Percentiles rank a stretch among this genome's conserved stretches.
Conservation (phyloP, 345 rosid genomes). For the Gossypium ekmanianum region DNA sequence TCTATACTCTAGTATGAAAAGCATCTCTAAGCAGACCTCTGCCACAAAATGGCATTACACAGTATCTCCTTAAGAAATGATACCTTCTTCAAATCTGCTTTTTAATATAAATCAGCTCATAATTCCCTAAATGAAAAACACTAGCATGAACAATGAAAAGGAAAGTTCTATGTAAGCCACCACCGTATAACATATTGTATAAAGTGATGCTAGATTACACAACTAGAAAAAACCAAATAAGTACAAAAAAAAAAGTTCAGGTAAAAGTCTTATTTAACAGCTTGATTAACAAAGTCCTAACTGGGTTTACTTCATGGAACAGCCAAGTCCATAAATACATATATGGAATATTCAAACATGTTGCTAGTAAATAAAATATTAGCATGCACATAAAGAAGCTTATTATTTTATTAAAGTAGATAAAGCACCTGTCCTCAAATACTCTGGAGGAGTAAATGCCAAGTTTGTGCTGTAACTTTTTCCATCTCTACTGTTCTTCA, state of each 20-base stretch:
- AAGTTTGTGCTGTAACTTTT: slow-evolving; percentile 92
- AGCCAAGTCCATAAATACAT: not conserved
- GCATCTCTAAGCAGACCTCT: not conserved
- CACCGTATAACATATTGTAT: not conserved
- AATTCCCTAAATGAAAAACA: not conserved
- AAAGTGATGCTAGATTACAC: not conserved
- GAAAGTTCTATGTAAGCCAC: not conserved
- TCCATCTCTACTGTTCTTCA: slow-evolving; percentile 95
- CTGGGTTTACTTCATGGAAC: slow-evolving; percentile 1
- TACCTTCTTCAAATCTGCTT: not conserved
- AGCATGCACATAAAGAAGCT: not conserved
- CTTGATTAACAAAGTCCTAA: no score
- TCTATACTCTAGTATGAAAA: not conserved
- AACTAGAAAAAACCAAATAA: not conserved
- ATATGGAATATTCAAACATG: not conserved
- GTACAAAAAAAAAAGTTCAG: not conserved
- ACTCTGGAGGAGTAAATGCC: slow-evolving; percentile 97
- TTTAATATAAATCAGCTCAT: not conserved
- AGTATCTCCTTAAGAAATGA: not conserved
- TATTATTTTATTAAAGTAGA: not conserved
- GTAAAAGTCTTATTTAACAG: not conserved
- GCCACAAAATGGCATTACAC: not conserved
- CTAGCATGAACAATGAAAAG: not conserved
- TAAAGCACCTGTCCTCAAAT: slow-evolving; percentile 75
- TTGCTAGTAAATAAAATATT: not conserved